These are phyloP conservation scores for Lophiostoma macrostomum DNA, from an alignment of 495 filamentous ascomycete species.

Conservation along the genomic window DNA sequence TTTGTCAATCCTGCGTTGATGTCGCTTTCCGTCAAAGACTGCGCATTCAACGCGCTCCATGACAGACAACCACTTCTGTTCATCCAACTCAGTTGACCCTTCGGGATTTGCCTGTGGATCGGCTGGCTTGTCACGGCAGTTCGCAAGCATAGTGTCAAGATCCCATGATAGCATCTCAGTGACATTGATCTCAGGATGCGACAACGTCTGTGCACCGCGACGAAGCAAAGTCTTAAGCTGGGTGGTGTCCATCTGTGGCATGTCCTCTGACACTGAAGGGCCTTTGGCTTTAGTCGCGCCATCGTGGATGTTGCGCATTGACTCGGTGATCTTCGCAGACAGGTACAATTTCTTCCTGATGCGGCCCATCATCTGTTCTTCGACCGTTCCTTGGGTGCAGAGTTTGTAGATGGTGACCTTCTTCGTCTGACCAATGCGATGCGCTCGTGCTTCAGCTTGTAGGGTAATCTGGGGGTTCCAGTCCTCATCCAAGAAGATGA, in stretches of 20 bases:
- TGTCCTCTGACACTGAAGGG: conserved; percentile 41
- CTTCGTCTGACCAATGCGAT: conserved; percentile 58
- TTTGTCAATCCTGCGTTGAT: conserved; percentile 38
- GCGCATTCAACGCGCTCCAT: conserved; percentile 60
- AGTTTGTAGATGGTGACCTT: conserved; percentile 59
- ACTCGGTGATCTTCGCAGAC: conserved; percentile 59
- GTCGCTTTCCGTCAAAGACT: conserved; percentile 57
- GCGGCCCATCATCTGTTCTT: conserved; percentile 62
- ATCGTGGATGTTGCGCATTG: conserved; percentile 53
- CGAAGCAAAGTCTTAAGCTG: conserved; percentile 59
- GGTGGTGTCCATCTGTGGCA: conserved; percentile 51
- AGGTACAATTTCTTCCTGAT: conserved; percentile 68
- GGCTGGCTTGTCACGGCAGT: conserved; percentile 54
- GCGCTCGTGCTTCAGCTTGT: conserved; percentile 59
- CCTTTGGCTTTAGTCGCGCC: conserved; percentile 15
- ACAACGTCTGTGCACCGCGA: conserved; percentile 54
- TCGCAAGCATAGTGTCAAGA: conserved; percentile 53
- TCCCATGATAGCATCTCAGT: conserved; percentile 60
- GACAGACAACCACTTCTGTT: conserved; percentile 56
- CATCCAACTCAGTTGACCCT: conserved; percentile 47
- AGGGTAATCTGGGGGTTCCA: conserved; percentile 65
- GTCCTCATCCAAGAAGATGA: conserved; percentile 64
- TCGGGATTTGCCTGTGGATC: conserved; percentile 43
- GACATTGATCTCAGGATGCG: conserved; percentile 52
- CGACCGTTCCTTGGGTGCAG: conserved; percentile 58